Conservation (phyloP, 352 stramenopile species). For the Phytopythium litorale region DNA sequence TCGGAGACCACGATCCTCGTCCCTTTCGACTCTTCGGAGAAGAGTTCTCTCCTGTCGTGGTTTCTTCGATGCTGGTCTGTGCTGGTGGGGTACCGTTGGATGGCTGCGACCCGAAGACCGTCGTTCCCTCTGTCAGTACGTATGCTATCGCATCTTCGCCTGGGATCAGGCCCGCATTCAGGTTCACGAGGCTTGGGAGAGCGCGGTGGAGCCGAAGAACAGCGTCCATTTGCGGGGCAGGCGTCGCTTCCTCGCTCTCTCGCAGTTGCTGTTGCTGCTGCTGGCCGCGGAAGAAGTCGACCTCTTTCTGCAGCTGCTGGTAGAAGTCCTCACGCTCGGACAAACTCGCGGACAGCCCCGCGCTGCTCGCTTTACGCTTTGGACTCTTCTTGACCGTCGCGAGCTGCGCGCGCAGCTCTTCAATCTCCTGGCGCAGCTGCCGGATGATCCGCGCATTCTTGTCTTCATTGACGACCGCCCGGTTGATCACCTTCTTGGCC, state of each 20-base stretch:
- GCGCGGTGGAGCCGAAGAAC: conserved; percentile 26
- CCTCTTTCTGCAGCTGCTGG: conserved; percentile 39
- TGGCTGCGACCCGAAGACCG: conserved; percentile 39
- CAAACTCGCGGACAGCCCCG: conserved; percentile 27
- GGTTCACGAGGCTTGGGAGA: conserved; percentile 46
- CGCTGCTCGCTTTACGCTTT: conserved; percentile 24
- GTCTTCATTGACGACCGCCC: conserved; percentile 79
- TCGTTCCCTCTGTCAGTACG: conserved; percentile 36
- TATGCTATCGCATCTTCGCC: conserved; percentile 33
- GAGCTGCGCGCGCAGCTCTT: conserved; percentile 46
- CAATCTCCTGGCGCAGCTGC: conserved; percentile 69
- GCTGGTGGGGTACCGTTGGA: not conserved
- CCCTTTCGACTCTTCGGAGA: conserved; percentile 8
- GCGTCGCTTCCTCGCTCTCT: not conserved
- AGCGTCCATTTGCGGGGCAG: not conserved
- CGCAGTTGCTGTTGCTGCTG: conserved; percentile 23
- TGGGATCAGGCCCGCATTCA: conserved; percentile 22
- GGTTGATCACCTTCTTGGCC: conserved; percentile 81
- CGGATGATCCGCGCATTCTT: conserved; percentile 78
- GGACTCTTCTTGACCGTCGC: conserved; percentile 23
- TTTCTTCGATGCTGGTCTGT: too few species aligned
- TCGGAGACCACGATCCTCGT: conserved; percentile 34
- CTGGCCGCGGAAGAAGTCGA: conserved; percentile 29
- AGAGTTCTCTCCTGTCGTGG: not conserved
- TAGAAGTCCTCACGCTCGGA: conserved; percentile 50